Evolutionary conservation across 495 filamentous ascomycete species (phyloP), one percentile per base, ranked within the genome.

Genomic region (Neurospora sp.): DNA sequence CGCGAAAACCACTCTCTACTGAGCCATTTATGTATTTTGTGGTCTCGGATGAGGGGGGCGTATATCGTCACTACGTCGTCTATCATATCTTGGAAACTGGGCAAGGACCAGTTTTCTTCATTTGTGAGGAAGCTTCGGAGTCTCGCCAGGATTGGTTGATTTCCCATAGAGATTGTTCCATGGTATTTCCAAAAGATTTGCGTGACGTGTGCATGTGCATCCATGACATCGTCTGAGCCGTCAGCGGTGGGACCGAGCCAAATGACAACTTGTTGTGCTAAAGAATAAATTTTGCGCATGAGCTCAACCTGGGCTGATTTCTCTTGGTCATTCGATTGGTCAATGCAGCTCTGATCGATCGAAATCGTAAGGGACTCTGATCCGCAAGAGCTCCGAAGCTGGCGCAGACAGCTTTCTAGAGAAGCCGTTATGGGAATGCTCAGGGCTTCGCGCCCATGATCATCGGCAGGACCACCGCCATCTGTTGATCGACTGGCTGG

Each of bases 211-310:
- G 48, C 2, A 53, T 53, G 48, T 12, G 20, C 74, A 9, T 75
- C 76, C 18, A 76, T 75, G 20, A 76, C 31, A 37, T 70, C 42
- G 14, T 75, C 72, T 37, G 48, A 69, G 14, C 71, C 75, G 38
- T 73, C 68, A 41, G 27, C 72, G 8, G 73, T 72, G 0, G 69
- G 73, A 10, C 69, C 69, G 6, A 70, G 39, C 69, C 39, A 46
- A 42, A 70, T 18, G 18, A 70, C 0, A 0, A 70, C 69, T 27
- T 8, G 3, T 7, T 8, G 22, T 6, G 69, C 39, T 2, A 3
- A 16, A 20, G 20, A 40, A 42, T 70, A 70, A 10, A 70, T 70
- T 39, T 27, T 40, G 3, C 38, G n/a, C 69, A 70, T 70, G 0
- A 70, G 31, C 14, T 41, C 38, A 20, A 70, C 69, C 39, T 70